Evolutionary conservation across 768 basidiomycete species (phyloP), one percentile per base, ranked within the genome.

Genomic region (Cystobasidium onofrii): DNA sequence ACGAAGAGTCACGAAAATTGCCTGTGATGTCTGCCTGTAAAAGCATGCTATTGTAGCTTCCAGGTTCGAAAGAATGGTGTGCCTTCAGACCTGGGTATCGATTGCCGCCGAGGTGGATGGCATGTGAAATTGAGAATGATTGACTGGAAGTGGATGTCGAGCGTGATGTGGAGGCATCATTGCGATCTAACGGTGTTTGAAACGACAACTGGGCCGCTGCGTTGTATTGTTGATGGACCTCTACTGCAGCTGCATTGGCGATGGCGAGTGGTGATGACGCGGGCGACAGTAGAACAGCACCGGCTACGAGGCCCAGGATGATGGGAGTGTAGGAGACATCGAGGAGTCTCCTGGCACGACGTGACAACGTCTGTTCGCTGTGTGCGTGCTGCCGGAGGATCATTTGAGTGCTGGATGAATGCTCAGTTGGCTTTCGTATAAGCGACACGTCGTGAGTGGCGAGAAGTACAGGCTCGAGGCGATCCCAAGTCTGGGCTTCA

Each of bases 41-140:
- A 7, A 25, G 36, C 25, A 41, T 3, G 15, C 15, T 12, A 34
- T 64, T 17, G 39, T 41, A 41, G 31, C 23, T 67, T 12, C 23
- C 52, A 54, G 69, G 29, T 6, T 67, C 43, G 43, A 44, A 71
- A n/a, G 33, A n/a, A 27, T 46, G 69, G 29, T 71, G 69, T 17
- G 39, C 54, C 17, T 44, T 9, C 15, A 71, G 69, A 4, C 54
- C 52, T 13, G 69, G 55, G 39, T 71, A 60, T 29, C 27, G 31
- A 36, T 71, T 27, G 29, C 50, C 55, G n/a, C 69, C 69, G 31
- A 71, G 31, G 55, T 71, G 69, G 20, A 71, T 36, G 29, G 54
- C 69, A 17, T 55, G 54, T 1, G 54, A 27, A 29, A 71, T n/a
- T 7, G 50, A 57, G 69, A 57, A 61, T 15, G 69, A 71, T 34